These are phyloP conservation scores for Amanita exitialis DNA, from an alignment of 768 basidiomycete genomes.

Conservation along the genomic window DNA sequence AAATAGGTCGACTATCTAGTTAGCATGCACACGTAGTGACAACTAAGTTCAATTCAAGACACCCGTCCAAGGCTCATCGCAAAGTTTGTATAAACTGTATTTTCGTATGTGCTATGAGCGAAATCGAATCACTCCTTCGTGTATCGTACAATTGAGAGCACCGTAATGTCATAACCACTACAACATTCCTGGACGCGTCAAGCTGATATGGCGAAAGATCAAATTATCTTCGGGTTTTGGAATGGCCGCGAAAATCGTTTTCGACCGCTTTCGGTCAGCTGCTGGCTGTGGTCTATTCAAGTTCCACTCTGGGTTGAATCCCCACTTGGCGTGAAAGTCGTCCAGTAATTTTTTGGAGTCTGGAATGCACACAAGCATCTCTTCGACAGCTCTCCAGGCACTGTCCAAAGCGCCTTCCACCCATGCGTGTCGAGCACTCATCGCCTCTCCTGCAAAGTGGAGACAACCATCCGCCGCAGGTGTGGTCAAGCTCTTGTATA, in stretches of 20 bases:
- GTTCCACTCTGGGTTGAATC: neutral
- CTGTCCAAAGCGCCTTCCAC: slow-evolving; percentile 15
- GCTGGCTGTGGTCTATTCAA: neutral
- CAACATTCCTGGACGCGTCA: neutral
- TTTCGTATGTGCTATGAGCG: too few relatives aligned
- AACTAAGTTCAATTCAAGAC: too few relatives aligned
- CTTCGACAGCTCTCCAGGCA: slow-evolving; percentile 12
- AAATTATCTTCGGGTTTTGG: neutral
- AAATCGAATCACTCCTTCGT: too few relatives aligned
- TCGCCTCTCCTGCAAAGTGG: slow-evolving; percentile 28
- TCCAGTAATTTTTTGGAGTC: too few relatives aligned
- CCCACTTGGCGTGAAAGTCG: neutral
- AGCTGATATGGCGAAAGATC: neutral
- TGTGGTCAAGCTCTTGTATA: slow-evolving; percentile 13
- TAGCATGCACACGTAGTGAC: too few relatives aligned
- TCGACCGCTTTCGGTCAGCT: neutral
- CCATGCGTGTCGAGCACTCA: slow-evolving; percentile 22
- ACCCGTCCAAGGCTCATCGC: too few relatives aligned
- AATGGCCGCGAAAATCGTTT: neutral
- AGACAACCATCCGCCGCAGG: slow-evolving; percentile 14
- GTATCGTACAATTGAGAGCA: too few relatives aligned
- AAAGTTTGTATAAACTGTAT: too few relatives aligned
- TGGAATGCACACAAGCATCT: slow-evolving; percentile 7
- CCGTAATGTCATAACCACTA: too few relatives aligned
- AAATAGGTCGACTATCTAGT: too few relatives aligned